A percentile compares a stretch with the other conserved stretches of the same genome.
Evolutionary conservation across 1,284 basidiomycete genomes (phyloP).

Genomic region (Ustilago bromivora): DNA sequence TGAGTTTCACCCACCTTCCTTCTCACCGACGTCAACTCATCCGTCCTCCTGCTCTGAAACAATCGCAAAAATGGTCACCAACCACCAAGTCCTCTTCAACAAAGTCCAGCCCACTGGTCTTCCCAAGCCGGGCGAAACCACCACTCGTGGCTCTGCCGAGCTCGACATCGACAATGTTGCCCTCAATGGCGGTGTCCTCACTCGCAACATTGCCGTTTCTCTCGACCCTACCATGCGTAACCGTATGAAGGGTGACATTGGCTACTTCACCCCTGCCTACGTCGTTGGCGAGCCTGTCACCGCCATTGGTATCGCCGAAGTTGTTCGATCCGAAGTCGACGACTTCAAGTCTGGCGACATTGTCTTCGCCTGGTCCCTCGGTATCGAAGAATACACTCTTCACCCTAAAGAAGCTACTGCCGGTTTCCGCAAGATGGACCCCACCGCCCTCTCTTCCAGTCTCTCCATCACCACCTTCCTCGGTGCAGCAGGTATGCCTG

Average conservation of each 20-base stretch:
- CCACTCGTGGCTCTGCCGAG: slow-evolving; percentile 19
- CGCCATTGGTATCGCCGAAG: slow-evolving; percentile 45
- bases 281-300: slow-evolving; percentile 31
- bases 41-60: background rate
- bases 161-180: slow-evolving; percentile 45
- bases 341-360: slow-evolving; percentile 32
- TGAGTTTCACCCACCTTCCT: no score
- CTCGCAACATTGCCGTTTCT: slow-evolving; percentile 49
- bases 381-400: slow-evolving; percentile 47
- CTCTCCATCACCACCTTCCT: slow-evolving; percentile 62
- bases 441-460: slow-evolving; percentile 21
- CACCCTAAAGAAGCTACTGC: slow-evolving; percentile 13
- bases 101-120: slow-evolving; percentile 39
- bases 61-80: slow-evolving; percentile 43
- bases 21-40: background rate
- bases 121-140: slow-evolving; percentile 45
- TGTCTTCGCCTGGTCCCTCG: slow-evolving; percentile 32
- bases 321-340: slow-evolving; percentile 35
- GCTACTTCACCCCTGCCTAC: slow-evolving; percentile 47
- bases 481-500: slow-evolving; percentile 68
- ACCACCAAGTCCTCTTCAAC: slow-evolving; percentile 54
- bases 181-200: slow-evolving; percentile 45
- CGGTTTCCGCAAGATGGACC: slow-evolving; percentile 39
- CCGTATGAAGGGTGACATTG: slow-evolving; percentile 48
- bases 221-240: slow-evolving; percentile 57